phyloP scores from a whole-genome alignment of 352 stramenopile genomes.

The Achlya hypogyna region DNA sequence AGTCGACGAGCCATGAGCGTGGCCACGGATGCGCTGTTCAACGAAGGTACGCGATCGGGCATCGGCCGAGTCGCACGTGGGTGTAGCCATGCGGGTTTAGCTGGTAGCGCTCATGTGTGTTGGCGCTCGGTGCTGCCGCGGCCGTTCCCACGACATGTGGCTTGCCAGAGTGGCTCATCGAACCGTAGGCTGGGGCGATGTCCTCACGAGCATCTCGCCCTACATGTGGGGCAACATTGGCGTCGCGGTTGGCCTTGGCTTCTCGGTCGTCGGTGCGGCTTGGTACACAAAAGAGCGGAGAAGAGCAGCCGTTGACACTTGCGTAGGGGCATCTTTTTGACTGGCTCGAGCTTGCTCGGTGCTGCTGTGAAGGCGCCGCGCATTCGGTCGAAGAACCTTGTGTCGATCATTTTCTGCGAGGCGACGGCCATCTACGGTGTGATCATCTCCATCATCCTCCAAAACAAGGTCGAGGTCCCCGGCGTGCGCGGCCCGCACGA shows the following conservation, averaged over 20 bases:
- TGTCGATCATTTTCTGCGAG: slow-evolving; percentile 99
- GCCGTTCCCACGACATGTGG: neutral
- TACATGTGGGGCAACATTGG: slow-evolving; percentile 98
- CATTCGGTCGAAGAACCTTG: slow-evolving; percentile 99
- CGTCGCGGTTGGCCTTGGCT: slow-evolving; percentile 92
- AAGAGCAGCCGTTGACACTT: neutral
- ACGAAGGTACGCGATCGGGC: slow-evolving; percentile 48
- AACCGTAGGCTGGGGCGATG: slow-evolving; percentile 81
- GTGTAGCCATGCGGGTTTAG: neutral
- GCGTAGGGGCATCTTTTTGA: slow-evolving; percentile 84
- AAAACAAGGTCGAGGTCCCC: slow-evolving; percentile 92
- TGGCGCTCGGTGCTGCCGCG: neutral
- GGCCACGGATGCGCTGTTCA: slow-evolving; percentile 76
- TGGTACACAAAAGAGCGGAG: slow-evolving; percentile 43
- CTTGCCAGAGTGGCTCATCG: neutral
- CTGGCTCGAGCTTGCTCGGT: slow-evolving; percentile 94
- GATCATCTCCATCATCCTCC: slow-evolving; percentile 99
- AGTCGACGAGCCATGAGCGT: slow-evolving; percentile 45
- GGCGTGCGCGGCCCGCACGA: slow-evolving; percentile 46
- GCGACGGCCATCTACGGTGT: slow-evolving; percentile 99
- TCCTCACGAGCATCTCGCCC: slow-evolving; percentile 97
- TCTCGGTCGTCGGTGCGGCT: slow-evolving; percentile 96
- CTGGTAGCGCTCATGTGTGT: neutral
- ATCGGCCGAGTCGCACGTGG: neutral
- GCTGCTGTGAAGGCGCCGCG: slow-evolving; percentile 97